A percentile compares a stretch with the other conserved stretches of the same genome.
Evolutionary conservation across 345 rosid genomes (phyloP).

Genomic region (Salix arbutifolia): DNA sequence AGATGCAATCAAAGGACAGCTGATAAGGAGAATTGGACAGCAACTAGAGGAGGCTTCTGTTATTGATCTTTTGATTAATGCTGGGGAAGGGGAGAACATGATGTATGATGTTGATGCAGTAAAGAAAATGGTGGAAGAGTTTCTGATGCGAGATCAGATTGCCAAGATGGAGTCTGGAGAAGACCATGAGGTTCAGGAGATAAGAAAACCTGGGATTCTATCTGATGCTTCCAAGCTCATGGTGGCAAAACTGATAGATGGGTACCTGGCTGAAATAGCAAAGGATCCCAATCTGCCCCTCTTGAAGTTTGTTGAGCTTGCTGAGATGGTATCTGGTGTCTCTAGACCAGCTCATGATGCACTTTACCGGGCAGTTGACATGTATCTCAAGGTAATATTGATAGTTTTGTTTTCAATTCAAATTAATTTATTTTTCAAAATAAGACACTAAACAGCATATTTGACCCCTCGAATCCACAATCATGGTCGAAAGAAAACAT

Average conservation of each 20-base stretch:
- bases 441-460: background rate
- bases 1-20: slow-evolving; percentile 39
- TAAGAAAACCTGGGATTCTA: slow-evolving; percentile 47
- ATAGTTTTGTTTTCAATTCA: background rate
- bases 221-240: slow-evolving; percentile 82
- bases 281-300: slow-evolving; percentile 62
- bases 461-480: background rate
- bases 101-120: slow-evolving; percentile 63
- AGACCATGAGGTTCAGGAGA: slow-evolving; percentile 35
- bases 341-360: slow-evolving; percentile 79
- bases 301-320: slow-evolving; percentile 56
- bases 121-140: slow-evolving; percentile 52
- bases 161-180: slow-evolving; percentile 42
- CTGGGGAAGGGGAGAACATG: slow-evolving; percentile 45
- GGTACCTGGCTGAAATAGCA: slow-evolving; percentile 71
- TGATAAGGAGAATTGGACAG: slow-evolving; percentile 56
- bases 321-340: slow-evolving; percentile 56
- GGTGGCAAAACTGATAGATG: slow-evolving; percentile 73
- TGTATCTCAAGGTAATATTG: slow-evolving; percentile 58
- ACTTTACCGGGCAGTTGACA: slow-evolving; percentile 78
- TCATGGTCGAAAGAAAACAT: background rate
- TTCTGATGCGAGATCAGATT: slow-evolving; percentile 50
- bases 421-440: background rate
- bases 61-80: slow-evolving; percentile 55
- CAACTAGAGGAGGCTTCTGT: slow-evolving; percentile 77